Evolutionary conservation across 306 rosid species (phyloP).

Genomic region (Argentina anserina): DNA sequence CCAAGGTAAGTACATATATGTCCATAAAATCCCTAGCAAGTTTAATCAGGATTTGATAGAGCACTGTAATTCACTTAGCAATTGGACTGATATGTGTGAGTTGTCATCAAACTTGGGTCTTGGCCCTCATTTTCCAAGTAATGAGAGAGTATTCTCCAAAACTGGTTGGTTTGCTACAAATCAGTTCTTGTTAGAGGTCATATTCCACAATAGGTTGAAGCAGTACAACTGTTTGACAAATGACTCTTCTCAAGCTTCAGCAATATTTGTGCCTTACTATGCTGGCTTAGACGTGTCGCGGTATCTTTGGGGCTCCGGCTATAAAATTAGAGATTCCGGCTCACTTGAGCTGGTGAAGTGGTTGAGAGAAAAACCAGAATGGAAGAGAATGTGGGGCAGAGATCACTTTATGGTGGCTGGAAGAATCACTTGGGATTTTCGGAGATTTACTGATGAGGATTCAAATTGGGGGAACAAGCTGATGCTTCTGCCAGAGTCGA

Average conservation of each 20-base stretch:
- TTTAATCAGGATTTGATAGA: constrained; percentile 34
- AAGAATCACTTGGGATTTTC: constrained; percentile 52
- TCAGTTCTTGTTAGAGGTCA: constrained; percentile 45
- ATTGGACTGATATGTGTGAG: constrained; percentile 41
- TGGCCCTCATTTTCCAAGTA: constrained; percentile 28
- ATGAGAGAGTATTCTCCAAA: constrained; percentile 20
- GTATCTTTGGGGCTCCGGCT: constrained; percentile 36
- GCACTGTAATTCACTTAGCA: constrained; percentile 28
- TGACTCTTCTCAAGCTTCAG: constrained; percentile 38
- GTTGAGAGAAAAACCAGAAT: constrained; percentile 36
- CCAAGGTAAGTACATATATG: constrained; percentile 34
- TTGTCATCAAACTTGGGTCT: constrained; percentile 33
- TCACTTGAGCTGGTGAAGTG: constrained; percentile 32
- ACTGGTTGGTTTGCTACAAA: constrained; percentile 42
- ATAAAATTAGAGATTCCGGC: constrained; percentile 24
- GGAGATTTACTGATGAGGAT: constrained; percentile 29
- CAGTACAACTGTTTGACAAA: constrained; percentile 44
- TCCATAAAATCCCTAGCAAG: constrained; percentile 34
- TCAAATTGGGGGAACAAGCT: constrained; percentile 49
- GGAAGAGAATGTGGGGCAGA: constrained; percentile 44
- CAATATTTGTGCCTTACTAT: constrained; percentile 41
- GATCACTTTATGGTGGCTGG: constrained; percentile 54
- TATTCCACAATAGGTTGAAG: constrained; percentile 40
- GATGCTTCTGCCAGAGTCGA: constrained; percentile 37
- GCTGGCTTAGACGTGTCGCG: constrained; percentile 47